Evolutionary conservation across 768 basidiomycete species (phyloP).

Genomic region (Russula compacta): DNA sequence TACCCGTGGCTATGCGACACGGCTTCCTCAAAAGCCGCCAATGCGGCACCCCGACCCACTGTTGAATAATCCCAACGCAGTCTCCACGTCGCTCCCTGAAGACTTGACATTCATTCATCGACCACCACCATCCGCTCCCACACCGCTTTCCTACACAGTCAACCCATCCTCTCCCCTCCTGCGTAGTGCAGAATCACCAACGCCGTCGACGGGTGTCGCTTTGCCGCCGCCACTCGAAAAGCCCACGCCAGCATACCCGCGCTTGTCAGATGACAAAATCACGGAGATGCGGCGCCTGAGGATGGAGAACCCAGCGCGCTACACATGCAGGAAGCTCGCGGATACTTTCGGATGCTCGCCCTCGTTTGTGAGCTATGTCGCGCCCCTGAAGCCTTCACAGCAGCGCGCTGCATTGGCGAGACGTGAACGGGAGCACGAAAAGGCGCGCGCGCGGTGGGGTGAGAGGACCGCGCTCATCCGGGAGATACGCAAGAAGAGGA

Average conservation of each 20-base stretch:
- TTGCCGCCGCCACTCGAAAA: constrained; percentile 24
- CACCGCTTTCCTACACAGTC: constrained; percentile 62
- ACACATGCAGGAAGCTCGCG: constrained; percentile 61
- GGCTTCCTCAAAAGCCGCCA: constrained; percentile 19
- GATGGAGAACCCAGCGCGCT: constrained; percentile 43
- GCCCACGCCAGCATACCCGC: constrained; percentile 26
- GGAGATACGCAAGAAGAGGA: constrained; percentile 60
- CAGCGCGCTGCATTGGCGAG: constrained; percentile 35
- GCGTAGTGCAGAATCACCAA: constrained; percentile 26
- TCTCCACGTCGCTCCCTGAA: constrained; percentile 24
- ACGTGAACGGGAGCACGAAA: constrained; percentile 41
- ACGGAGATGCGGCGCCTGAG: constrained; percentile 52
- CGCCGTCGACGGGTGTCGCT: constrained; percentile 18
- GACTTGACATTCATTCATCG: constrained; percentile 74
- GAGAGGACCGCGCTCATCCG: constrained; percentile 52
- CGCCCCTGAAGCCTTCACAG: constrained; percentile 47
- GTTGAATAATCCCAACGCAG: constrained; percentile 5
- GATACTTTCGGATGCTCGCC: constrained; percentile 67
- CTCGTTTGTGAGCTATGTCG: constrained; percentile 54
- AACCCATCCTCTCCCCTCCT: constrained; percentile 67
- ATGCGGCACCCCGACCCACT: constrained; percentile 19
- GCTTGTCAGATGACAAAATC: constrained; percentile 44
- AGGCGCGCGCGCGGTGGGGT: constrained; percentile 52
- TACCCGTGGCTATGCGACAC: constrained; percentile 15
- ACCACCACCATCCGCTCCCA: constrained; percentile 69